A percentile compares a stretch with the other conserved stretches of the same genome.
These are phyloP conservation scores for Spathaspora boniae DNA, from an alignment of 805 yeast species.

Conservation along the genomic window DNA sequence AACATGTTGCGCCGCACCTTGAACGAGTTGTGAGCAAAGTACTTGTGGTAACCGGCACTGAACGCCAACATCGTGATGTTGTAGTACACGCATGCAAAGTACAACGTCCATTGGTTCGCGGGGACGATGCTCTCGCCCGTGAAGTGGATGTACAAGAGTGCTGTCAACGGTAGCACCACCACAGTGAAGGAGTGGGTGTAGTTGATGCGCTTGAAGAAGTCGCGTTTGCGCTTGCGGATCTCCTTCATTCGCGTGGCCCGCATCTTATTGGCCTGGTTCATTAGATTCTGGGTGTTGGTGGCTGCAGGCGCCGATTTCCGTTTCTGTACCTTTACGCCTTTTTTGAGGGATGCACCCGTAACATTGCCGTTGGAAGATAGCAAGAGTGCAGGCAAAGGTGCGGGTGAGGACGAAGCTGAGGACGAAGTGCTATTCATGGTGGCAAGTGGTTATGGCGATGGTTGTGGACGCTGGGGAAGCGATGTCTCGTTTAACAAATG, in stretches of 20 bases:
- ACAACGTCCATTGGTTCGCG: constrained; percentile 19
- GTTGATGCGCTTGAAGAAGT: constrained; percentile 34
- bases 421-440: no score
- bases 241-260: constrained; percentile 30
- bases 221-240: constrained; percentile 33
- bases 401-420: no score
- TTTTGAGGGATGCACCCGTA: neutral
- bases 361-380: no score
- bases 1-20: constrained; percentile 29
- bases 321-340: constrained; percentile 19
- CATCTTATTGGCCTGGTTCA: constrained; percentile 22
- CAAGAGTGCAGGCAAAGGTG: no score
- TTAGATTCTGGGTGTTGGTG: constrained; percentile 9
- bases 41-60: constrained; percentile 42
- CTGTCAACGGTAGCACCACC: constrained; percentile 30
- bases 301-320: constrained; percentile 15
- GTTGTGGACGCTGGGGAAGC: neutral
- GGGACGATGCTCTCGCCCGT: constrained; percentile 23
- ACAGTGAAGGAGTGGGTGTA: constrained; percentile 30
- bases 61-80: constrained; percentile 37
- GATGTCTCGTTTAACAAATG: neutral
- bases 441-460: constrained; percentile 1
- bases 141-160: constrained; percentile 24
- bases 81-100: constrained; percentile 30
- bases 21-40: constrained; percentile 39